Percentiles rank a stretch among this genome's conserved stretches.
These are phyloP conservation scores for Rosa persica DNA, from an alignment of 306 rosid genomes.

Conservation along the genomic window DNA sequence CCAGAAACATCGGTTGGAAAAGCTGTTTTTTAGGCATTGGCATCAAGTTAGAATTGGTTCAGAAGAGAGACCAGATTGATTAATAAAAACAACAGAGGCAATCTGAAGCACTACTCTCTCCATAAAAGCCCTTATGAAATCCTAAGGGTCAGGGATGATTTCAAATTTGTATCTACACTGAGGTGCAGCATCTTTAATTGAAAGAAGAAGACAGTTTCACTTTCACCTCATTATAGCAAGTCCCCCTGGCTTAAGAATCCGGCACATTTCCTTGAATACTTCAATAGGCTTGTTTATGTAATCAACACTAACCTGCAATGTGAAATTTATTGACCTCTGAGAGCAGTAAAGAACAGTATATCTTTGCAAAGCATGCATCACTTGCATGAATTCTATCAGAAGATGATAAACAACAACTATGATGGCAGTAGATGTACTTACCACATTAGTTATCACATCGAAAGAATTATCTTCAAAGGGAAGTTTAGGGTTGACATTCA, in stretches of 20 bases:
- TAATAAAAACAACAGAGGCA: not conserved
- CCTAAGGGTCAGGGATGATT: not conserved
- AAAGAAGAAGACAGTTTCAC: slow-evolving; percentile 29
- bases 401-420: not conserved
- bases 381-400: not conserved
- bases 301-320: slow-evolving; percentile 76
- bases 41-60: not conserved
- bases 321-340: not conserved
- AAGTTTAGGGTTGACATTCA: slow-evolving; percentile 65
- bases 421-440: slow-evolving; percentile 26
- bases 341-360: not conserved
- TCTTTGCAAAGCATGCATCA: not conserved
- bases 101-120: not conserved
- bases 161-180: not conserved
- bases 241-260: slow-evolving; percentile 81
- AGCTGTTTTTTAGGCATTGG: slow-evolving; percentile 35
- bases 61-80: slow-evolving; percentile 1
- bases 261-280: slow-evolving; percentile 67
- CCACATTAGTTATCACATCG: slow-evolving; percentile 73
- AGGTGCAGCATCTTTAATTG: not conserved
- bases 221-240: slow-evolving; percentile 68
- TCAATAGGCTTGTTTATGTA: slow-evolving; percentile 72
- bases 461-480: slow-evolving; percentile 75
- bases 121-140: not conserved
- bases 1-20: slow-evolving; percentile 78